These are phyloP conservation scores for Panaeolus papilionaceus DNA, from an alignment of 768 basidiomycete genomes.

Conservation along the genomic window DNA sequence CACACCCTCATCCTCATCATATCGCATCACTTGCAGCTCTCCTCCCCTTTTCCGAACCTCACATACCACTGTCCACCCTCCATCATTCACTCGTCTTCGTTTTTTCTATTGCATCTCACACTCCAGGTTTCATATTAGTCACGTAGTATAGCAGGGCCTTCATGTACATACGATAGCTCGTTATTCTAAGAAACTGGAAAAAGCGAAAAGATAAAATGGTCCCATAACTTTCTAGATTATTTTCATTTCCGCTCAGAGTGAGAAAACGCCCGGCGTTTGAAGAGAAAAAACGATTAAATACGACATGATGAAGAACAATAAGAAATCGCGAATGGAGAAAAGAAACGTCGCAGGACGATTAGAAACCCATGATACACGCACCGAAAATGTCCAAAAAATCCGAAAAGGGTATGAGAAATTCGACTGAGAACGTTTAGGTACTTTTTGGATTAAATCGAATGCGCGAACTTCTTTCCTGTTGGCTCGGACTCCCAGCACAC, in stretches of 20 bases:
- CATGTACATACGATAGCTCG: conserved; percentile 13
- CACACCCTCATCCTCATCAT: conserved; percentile 17
- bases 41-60: conserved; percentile 15
- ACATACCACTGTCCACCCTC: neutral
- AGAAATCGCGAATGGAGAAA: conserved; percentile 33
- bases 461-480: neutral
- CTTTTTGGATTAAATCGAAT: conserved; percentile 9
- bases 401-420: conserved; percentile 24
- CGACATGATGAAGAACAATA: conserved; percentile 33
- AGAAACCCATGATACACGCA: neutral
- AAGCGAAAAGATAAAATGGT: conserved; percentile 7
- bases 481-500: conserved; percentile 1
- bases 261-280: neutral
- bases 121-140: conserved; percentile 20
- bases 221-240: conserved; percentile 24
- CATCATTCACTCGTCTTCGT: conserved; percentile 22
- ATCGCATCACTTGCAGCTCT: conserved; percentile 16
- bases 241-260: conserved; percentile 28
- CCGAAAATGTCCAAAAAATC: conserved; percentile 15
- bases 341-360: conserved; percentile 13
- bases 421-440: conserved; percentile 21
- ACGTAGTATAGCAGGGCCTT: conserved; percentile 18
- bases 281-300: conserved; percentile 16
- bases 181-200: conserved; percentile 14
- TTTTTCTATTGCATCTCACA: conserved; percentile 13